Percentiles rank a stretch among this genome's conserved stretches.
Evolutionary conservation across 1,284 basidiomycete genomes (phyloP).

Genomic region (Pseudozyma thailandica): DNA sequence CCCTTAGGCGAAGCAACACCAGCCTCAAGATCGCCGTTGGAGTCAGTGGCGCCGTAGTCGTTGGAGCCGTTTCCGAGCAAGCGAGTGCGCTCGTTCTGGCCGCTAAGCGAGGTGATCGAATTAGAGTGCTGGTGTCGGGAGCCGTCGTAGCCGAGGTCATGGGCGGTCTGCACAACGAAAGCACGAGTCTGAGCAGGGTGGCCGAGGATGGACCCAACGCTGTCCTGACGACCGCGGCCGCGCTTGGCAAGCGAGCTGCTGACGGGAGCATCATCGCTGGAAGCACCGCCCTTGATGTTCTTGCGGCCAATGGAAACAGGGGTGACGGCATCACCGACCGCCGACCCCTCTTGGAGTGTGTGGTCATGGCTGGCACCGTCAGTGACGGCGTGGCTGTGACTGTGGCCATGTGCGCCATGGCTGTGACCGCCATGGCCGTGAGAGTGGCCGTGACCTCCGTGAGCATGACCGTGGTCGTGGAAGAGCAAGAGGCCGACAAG

Average conservation of each 20-base stretch:
- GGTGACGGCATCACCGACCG: constrained; percentile 9
- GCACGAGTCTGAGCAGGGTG: constrained; percentile 90
- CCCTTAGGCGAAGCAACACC: constrained; percentile 34
- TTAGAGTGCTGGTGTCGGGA: constrained; percentile 37
- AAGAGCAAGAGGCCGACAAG: constrained; percentile 93
- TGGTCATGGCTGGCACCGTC: constrained; percentile 9
- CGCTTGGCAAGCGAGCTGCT: constrained; percentile 16
- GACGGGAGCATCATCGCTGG: constrained; percentile 7
- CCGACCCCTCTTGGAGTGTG: constrained; percentile 19
- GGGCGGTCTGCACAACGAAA: constrained; percentile 85
- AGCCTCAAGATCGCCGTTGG: constrained; percentile 48
- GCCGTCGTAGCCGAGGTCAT: constrained; percentile 74
- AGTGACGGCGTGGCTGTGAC: constrained; percentile 36
- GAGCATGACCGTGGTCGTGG: constrained; percentile 73
- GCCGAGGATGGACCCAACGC: constrained; percentile 73
- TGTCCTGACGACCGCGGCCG: constrained; percentile 38
- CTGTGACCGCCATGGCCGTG: constrained; percentile 70
- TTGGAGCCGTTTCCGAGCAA: constrained; percentile 30
- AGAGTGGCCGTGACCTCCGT: constrained; percentile 74
- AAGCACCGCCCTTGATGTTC: not conserved
- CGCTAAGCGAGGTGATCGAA: constrained; percentile 27
- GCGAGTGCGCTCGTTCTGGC: constrained; percentile 20
- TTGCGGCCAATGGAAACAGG: constrained; percentile 23
- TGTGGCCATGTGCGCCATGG: constrained; percentile 41
- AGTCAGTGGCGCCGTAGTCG: constrained; percentile 43